A percentile compares a stretch with the other conserved stretches of the same genome.
Evolutionary conservation across 139 green algal species (phyloP).

Genomic region (Micractinium sp.): DNA sequence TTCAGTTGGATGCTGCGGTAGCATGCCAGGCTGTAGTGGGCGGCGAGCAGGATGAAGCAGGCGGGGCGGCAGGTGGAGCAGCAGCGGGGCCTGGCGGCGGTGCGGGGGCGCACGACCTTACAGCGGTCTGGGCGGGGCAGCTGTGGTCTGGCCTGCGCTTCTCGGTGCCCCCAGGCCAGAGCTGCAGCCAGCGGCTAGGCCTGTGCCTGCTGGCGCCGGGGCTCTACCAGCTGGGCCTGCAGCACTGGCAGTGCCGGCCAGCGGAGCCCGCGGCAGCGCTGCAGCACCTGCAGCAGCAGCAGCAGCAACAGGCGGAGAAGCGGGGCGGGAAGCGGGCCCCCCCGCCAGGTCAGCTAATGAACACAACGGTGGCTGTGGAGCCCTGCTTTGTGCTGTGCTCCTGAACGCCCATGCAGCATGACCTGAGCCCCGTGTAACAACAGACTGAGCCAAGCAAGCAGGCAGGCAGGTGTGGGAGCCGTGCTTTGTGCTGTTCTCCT

Average conservation of each 20-base stretch:
- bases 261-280: neutral
- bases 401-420: too few species aligned
- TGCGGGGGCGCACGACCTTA: neutral
- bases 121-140: slow-evolving; percentile 30
- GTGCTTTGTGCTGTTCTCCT: too few species aligned
- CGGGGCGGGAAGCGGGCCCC: neutral
- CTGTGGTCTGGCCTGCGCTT: slow-evolving; percentile 18
- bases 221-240: slow-evolving; percentile 37
- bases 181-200: slow-evolving; percentile 18
- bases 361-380: slow-evolving; percentile 28
- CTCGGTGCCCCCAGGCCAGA: neutral
- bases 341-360: neutral
- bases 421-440: too few species aligned
- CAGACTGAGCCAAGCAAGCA: too few species aligned
- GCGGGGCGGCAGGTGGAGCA: neutral
- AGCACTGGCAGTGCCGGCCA: slow-evolving; percentile 25
- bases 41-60: neutral
- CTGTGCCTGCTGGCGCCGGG: slow-evolving; percentile 44
- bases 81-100: neutral
- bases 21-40: slow-evolving; percentile 11
- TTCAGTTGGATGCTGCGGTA: neutral
- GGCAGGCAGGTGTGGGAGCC: too few species aligned
- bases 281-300: neutral
- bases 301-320: neutral
- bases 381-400: slow-evolving; percentile 30